These are phyloP conservation scores for Trapa bicornis DNA, from an alignment of 345 rosid genomes.

Conservation along the genomic window DNA sequence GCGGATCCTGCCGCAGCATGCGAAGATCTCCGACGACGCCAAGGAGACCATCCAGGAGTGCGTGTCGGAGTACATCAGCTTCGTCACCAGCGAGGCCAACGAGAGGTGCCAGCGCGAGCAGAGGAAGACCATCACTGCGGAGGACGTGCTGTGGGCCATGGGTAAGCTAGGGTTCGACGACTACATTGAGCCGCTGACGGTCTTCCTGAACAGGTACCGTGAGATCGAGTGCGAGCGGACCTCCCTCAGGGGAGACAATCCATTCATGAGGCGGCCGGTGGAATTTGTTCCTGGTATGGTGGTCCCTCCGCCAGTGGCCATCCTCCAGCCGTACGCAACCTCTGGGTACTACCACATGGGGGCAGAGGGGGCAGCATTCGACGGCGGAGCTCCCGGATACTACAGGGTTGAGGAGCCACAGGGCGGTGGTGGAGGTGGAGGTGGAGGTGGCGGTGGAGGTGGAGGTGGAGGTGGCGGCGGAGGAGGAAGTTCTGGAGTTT, in stretches of 20 bases:
- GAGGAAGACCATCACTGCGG: constrained; percentile 17
- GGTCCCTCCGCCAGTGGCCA: neutral
- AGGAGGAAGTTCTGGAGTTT: too few relatives aligned
- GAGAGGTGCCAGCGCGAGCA: constrained; percentile 20
- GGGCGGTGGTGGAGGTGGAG: neutral
- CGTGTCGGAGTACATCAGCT: constrained; percentile 19
- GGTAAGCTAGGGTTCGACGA: constrained; percentile 18
- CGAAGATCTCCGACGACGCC: constrained; percentile 20
- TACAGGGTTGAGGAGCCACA: neutral
- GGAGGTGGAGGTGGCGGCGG: too few relatives aligned
- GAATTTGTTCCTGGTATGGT: neutral
- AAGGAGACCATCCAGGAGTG: constrained; percentile 22
- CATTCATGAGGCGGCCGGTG: constrained; percentile 4
- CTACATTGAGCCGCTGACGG: constrained; percentile 17
- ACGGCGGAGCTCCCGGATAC: neutral
- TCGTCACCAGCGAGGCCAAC: constrained; percentile 16
- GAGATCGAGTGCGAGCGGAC: constrained; percentile 15
- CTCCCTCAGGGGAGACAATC: too few relatives aligned
- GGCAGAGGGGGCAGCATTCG: neutral
- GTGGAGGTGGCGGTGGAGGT: too few relatives aligned
- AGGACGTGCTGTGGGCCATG: constrained; percentile 22
- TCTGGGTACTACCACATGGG: neutral
- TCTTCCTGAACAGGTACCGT: constrained; percentile 13
- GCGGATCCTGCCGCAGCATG: constrained; percentile 12
- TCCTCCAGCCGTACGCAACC: neutral